Conservation (phyloP, 2,329 filamentous ascomycete species). For the Exophiala sp. region DNA sequence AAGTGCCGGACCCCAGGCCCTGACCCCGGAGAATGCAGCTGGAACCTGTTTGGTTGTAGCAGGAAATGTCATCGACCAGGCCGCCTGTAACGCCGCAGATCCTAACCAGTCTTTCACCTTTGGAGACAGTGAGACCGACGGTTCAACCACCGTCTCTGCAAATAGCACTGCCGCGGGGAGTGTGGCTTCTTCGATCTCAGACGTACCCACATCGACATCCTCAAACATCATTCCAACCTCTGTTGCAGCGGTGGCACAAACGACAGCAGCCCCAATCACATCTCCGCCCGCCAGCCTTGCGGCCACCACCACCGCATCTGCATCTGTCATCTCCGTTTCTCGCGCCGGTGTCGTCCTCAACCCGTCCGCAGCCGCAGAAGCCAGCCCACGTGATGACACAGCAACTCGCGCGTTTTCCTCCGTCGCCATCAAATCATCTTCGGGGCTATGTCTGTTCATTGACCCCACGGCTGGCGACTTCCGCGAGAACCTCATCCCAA, state of each 20-base stretch:
- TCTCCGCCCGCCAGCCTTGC: not conserved
- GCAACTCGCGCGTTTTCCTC: conserved; percentile 13
- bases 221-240: not conserved
- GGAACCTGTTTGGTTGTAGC: conserved; percentile 18
- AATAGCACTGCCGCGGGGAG: not conserved
- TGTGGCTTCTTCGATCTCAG: not conserved
- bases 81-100: conserved; percentile 12
- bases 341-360: conserved; percentile 13
- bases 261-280: not conserved
- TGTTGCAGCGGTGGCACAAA: not conserved
- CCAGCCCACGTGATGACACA: conserved; percentile 14
- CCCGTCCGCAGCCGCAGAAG: conserved; percentile 14
- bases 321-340: conserved; percentile 12
- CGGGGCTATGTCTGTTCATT: conserved; percentile 15
- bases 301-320: not conserved
- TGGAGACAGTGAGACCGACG: not conserved
- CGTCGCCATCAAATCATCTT: conserved; percentile 14
- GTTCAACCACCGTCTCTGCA: not conserved
- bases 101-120: conserved; percentile 16
- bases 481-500: conserved; percentile 17
- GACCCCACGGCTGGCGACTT: conserved; percentile 17
- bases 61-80: conserved; percentile 16
- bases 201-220: not conserved
- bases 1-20: conserved; percentile 11
- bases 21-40: conserved; percentile 12